A percentile compares a stretch with the other conserved stretches of the same genome.
phyloP scores from a whole-genome alignment of 1,284 basidiomycete species.

The Leccinum ponderosum region DNA sequence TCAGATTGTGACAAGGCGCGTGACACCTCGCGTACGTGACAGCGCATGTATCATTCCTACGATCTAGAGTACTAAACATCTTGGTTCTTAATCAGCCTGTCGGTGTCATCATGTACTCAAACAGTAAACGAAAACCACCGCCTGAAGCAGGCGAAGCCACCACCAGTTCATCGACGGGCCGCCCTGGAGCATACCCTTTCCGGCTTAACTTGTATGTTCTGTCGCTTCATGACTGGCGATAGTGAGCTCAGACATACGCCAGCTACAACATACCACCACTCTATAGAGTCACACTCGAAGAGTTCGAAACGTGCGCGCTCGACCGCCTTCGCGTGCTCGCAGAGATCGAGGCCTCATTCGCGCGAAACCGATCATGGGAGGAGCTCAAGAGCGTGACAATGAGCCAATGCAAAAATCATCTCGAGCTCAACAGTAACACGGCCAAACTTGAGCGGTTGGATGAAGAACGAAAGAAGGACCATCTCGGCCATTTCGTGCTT shows the following conservation, averaged over 20 bases:
- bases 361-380: slow-evolving; percentile 79
- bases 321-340: slow-evolving; percentile 88
- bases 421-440: slow-evolving; percentile 69
- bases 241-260: slow-evolving; percentile 7
- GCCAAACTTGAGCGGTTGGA: slow-evolving; percentile 52
- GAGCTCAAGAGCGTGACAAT: slow-evolving; percentile 70
- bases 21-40: slow-evolving; percentile 32
- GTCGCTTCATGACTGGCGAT: neutral
- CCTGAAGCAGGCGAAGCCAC: neutral
- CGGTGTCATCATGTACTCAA: slow-evolving; percentile 18
- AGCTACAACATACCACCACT: slow-evolving; percentile 89
- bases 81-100: neutral
- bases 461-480: slow-evolving; percentile 80
- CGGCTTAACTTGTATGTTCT: slow-evolving; percentile 78
- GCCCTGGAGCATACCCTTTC: slow-evolving; percentile 51
- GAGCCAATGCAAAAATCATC: slow-evolving; percentile 65
- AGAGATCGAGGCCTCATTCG: slow-evolving; percentile 91
- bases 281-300: slow-evolving; percentile 92
- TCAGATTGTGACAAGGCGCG: slow-evolving; percentile 21
- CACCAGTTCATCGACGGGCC: neutral
- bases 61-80: neutral
- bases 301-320: slow-evolving; percentile 93
- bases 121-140: slow-evolving; percentile 14
- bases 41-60: neutral
- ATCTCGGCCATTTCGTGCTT: slow-evolving; percentile 94